Base-by-base conservation (phyloP, 805 yeast genomes). In the Cyberlindnera suaveolens region DNA sequence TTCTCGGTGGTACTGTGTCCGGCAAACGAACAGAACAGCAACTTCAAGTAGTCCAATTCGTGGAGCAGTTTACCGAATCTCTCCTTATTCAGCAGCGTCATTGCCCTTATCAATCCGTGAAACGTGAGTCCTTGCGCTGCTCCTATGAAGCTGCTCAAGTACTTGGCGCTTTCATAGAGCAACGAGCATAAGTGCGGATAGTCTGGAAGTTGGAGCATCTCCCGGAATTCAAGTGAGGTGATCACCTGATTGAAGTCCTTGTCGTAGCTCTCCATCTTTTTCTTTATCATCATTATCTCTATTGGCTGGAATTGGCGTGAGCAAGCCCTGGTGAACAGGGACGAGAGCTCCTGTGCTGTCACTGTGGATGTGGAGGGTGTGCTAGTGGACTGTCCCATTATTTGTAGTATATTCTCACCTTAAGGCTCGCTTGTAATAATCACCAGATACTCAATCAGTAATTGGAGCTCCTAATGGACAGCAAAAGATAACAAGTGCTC, bases 11-110 rank as follows among this genome's bases (percentile, higher is more conserved):
- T 29, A 30, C 18, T 30, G 16, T 45, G 44, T 18, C 51, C 54
- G 11, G 67, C 63, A 49, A 79, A 54, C 0, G 82, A 67, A 6
- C 77, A 56, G 50, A 74, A 80, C 3, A 81, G 35, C 30, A 82
- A 53, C 51, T 68, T 68, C 26, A 62, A 23, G 39, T 70, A 65
- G 43, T 77, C 73, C 40, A 63, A 63, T 27, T 65, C 60, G 3
- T 56, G 46, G 38, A 77, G 48, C 18, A 70, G 36, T 33, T 62
- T 58, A 43, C 54, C 51, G 41, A 66, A 69, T 35, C 77, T 62
- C 2, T 75, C 75, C 13, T 62, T 58, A 48, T 71, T 69, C 6
- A 81, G 43, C 11, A 75, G 61, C 0, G 71, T 56, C 5, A 77
- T 43, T 0, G 72, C 67, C 48, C 78, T 72, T 13, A 71, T 45